Percentiles rank a stretch among this genome's conserved stretches.
phyloP scores from a whole-genome alignment of 2,329 filamentous ascomycete genomes.

The Westerdykella ornata region DNA sequence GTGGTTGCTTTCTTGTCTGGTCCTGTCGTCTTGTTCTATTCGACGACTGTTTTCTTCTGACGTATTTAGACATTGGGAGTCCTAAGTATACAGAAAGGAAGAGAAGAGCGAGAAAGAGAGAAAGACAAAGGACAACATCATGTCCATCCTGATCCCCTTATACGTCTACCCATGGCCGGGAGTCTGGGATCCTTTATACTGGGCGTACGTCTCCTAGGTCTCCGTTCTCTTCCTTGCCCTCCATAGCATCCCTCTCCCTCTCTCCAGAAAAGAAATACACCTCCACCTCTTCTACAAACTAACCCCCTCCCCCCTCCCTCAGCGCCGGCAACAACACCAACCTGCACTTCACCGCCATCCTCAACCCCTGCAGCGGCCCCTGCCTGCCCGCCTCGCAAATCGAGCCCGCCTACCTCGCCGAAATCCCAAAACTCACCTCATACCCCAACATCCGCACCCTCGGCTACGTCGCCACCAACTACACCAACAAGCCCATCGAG shows the following conservation, averaged over 20 bases:
- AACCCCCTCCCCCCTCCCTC: neutral
- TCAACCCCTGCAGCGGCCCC: conserved; percentile 44
- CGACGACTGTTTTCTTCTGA: neutral
- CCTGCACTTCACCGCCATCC: conserved; percentile 47
- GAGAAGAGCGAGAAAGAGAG: too few species aligned
- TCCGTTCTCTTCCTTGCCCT: neutral
- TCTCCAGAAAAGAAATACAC: neutral
- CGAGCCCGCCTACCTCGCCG: conserved; percentile 26
- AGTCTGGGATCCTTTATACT: conserved; percentile 45
- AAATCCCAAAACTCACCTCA: conserved; percentile 39
- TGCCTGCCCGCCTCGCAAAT: conserved; percentile 23
- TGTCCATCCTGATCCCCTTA: conserved; percentile 45
- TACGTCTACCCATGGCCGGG: conserved; percentile 46
- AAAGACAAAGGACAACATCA: too few species aligned
- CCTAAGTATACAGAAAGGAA: too few species aligned
- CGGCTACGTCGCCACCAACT: conserved; percentile 49
- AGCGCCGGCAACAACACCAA: conserved; percentile 32
- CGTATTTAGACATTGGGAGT: too few species aligned
- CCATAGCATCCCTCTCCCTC: too few species aligned
- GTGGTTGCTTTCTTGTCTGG: too few species aligned
- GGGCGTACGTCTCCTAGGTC: conserved; percentile 34
- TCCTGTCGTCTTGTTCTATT: too few species aligned
- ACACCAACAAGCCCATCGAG: conserved; percentile 31
- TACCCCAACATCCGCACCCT: conserved; percentile 47
- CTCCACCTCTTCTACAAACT: neutral